These are phyloP conservation scores for Naegleria lovaniensis DNA, from an alignment of 208 protist species.

Conservation along the genomic window DNA sequence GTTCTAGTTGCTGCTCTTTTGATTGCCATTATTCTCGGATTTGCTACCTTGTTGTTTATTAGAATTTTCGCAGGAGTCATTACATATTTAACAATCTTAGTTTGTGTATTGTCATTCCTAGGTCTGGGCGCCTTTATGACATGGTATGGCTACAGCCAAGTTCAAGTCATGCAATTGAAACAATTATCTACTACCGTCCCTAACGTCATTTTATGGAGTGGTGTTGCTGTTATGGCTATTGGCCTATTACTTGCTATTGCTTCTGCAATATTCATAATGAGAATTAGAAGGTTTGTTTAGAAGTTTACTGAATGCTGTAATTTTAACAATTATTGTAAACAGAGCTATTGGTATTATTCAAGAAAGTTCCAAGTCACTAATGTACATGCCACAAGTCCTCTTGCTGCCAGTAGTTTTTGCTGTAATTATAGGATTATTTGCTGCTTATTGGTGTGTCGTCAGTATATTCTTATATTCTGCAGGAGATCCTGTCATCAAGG, in stretches of 20 bases:
- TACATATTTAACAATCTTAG: background rate
- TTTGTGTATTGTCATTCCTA: background rate
- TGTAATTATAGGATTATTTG: background rate
- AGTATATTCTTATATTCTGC: background rate
- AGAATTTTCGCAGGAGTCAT: background rate
- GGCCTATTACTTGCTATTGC: too few species aligned
- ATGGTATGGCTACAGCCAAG: background rate
- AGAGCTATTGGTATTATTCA: slow-evolving; percentile 20
- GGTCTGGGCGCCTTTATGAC: background rate
- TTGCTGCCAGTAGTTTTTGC: background rate
- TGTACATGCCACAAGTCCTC: background rate
- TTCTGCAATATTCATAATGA: background rate
- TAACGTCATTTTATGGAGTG: background rate
- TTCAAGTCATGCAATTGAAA: background rate
- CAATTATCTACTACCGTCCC: background rate
- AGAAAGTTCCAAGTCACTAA: background rate
- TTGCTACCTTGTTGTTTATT: background rate
- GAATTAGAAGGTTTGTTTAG: background rate
- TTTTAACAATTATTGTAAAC: too few species aligned
- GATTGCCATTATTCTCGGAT: background rate
- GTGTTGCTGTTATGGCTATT: background rate
- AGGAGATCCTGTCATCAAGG: background rate
- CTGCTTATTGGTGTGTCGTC: background rate
- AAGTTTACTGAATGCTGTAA: too few species aligned
- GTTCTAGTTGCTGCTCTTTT: background rate